Evolutionary conservation across 2,329 filamentous ascomycete genomes (phyloP).

Genomic region (Trichophyton schoenleinii): DNA sequence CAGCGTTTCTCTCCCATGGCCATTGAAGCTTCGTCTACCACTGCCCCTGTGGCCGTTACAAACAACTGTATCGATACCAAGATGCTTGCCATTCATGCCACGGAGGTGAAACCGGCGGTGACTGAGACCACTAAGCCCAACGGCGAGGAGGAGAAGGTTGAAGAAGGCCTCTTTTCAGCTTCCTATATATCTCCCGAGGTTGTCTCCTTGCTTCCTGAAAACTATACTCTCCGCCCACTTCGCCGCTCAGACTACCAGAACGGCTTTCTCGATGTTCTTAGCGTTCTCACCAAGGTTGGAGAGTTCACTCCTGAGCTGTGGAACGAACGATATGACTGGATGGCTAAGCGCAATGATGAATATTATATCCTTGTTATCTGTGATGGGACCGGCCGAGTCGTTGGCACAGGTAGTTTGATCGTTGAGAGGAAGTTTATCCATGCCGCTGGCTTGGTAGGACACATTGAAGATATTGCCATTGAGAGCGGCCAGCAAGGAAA

Average conservation of each 20-base stretch:
- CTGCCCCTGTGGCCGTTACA: neutral
- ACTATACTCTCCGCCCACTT: constrained; percentile 73
- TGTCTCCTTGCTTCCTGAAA: constrained; percentile 57
- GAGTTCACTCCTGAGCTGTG: constrained; percentile 67
- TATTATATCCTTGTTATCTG: constrained; percentile 84
- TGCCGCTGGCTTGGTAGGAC: constrained; percentile 53
- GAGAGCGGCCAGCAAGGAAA: constrained; percentile 93
- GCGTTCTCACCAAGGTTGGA: constrained; percentile 84
- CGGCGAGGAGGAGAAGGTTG: neutral
- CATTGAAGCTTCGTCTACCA: neutral
- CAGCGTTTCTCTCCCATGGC: neutral
- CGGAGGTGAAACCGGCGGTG: neutral
- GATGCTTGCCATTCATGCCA: neutral
- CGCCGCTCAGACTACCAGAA: constrained; percentile 62
- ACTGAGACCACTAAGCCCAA: neutral
- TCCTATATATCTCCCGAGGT: constrained; percentile 68
- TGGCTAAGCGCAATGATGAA: constrained; percentile 56
- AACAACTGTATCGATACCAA: constrained; percentile 2
- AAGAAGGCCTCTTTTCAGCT: constrained; percentile 53
- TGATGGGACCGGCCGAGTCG: constrained; percentile 56
- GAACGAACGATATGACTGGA: constrained; percentile 69
- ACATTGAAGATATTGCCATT: constrained; percentile 97
- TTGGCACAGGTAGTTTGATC: constrained; percentile 81
- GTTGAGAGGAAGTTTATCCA: constrained; percentile 70
- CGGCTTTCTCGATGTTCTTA: constrained; percentile 82